Evolutionary conservation across 768 basidiomycete genomes (phyloP).

Genomic region (Russula foetens): DNA sequence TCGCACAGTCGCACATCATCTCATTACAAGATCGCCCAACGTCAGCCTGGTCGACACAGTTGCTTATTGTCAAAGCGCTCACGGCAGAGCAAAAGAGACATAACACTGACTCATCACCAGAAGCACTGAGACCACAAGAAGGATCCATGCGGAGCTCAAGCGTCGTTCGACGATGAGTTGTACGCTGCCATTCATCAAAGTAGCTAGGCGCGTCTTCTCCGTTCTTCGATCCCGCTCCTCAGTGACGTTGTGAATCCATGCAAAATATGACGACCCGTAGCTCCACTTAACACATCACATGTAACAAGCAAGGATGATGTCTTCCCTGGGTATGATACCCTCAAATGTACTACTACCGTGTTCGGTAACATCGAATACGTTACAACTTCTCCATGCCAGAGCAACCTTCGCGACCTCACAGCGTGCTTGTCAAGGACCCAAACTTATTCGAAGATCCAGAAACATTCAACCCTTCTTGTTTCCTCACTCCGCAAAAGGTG

Average conservation of each 20-base stretch:
- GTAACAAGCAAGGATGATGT: not conserved
- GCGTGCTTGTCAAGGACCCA: slow-evolving; percentile 18
- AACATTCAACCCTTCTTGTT: slow-evolving; percentile 23
- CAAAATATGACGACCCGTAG: slow-evolving; percentile 5
- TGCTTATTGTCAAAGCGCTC: no score
- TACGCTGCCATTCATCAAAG: slow-evolving; percentile 17
- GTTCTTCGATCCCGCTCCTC: not conserved
- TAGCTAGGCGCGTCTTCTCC: not conserved
- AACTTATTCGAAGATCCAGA: slow-evolving; percentile 20
- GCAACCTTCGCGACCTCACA: not conserved
- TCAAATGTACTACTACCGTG: slow-evolving; percentile 1
- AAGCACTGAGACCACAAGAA: no score
- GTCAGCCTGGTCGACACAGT: no score
- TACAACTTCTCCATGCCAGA: no score
- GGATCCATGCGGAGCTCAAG: slow-evolving; percentile 19
- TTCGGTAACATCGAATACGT: slow-evolving; percentile 10
- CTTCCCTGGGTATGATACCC: slow-evolving; percentile 12
- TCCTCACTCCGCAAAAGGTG: slow-evolving; percentile 11
- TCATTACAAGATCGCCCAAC: no score
- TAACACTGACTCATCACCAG: no score
- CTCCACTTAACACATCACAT: slow-evolving; percentile 7
- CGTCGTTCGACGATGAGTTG: slow-evolving; percentile 18
- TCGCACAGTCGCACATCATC: no score
- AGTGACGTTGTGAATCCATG: not conserved
- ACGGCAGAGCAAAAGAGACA: no score